Evolutionary conservation across 768 basidiomycete genomes (phyloP), one percentile per base, ranked within the genome.

Genomic region (Tricholoma furcatifolium): DNA sequence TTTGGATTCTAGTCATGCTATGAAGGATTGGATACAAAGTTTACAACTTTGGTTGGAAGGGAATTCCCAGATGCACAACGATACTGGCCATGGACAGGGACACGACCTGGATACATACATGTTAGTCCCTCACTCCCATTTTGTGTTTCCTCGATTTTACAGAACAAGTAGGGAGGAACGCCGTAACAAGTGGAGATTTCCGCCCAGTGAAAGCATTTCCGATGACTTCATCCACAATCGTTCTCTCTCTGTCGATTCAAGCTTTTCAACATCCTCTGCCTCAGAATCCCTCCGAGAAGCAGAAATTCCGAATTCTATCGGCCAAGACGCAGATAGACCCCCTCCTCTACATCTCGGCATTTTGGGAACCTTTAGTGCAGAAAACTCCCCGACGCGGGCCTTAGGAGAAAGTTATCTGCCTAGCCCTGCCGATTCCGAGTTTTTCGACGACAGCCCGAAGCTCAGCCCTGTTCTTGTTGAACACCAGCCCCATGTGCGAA

Each of bases 31-130:
- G 87, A 83, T 96, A 47, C 70, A 71, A 35, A 71, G 71, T 50
- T 62, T 97, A 54, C 88, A 89, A 66, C 74, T 66, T 51, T 98
- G 93, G 93, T 80, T 98, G 35, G 81, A 82, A 58, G 70, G 70
- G 15, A 76, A 87, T 47, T 63, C 57, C 51, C 71, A 65, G 49
- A 65, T 69, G 14, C 76, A 73, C 53, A 73, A 78, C 40, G 83
- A 87, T 61, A 79, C 82, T 10, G 67, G 77, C 20, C 70, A 71
- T 60, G 74, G 68, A 42, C 82, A 81, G 47, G 71, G 68, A 54
- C 65, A 65, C 43, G 76, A 78, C 43, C 65, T 74, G 62, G 79
- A 81, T 51, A 67, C 59, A 56, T 70, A 70, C 48, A 63, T 67
- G 74, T 74, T 63, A 50, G 73, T 67, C 56, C 45, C 38, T 40